Conservation (phyloP, 1,284 basidiomycete genomes). For the Heterobasidion irregulare region DNA sequence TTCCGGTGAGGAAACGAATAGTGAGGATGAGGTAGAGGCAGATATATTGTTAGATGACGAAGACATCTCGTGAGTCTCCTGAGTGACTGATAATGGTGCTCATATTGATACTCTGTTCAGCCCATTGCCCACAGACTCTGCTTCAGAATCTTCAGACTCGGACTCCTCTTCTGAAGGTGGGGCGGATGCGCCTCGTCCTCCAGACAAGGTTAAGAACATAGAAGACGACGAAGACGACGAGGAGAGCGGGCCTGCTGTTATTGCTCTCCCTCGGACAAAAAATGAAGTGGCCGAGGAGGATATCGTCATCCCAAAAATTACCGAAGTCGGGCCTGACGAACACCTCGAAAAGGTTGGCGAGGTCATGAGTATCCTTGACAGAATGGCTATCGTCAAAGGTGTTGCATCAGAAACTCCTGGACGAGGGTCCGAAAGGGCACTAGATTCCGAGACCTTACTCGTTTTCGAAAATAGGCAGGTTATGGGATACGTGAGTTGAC, state of each 20-base stretch:
- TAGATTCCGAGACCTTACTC: conserved; percentile 82
- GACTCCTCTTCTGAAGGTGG: conserved; percentile 13
- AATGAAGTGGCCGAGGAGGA: conserved; percentile 49
- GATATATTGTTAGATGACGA: conserved; percentile 35
- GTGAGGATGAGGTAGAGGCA: conserved; percentile 66
- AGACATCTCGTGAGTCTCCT: background rate
- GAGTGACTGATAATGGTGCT: too few relatives aligned
- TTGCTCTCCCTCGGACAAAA: conserved; percentile 48
- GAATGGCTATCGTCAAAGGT: conserved; percentile 65
- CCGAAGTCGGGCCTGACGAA: conserved; percentile 50
- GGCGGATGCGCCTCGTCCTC: conserved; percentile 4
- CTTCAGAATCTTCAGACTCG: conserved; percentile 30
- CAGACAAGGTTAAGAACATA: conserved; percentile 24
- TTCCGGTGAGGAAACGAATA: conserved; percentile 29
- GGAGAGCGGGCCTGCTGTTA: conserved; percentile 32
- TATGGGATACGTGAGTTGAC: conserved; percentile 64
- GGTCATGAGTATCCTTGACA: conserved; percentile 63
- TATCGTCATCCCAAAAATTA: conserved; percentile 46
- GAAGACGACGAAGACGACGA: conserved; percentile 43
- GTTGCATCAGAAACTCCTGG: conserved; percentile 31
- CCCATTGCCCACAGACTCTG: conserved; percentile 23
- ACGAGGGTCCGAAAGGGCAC: conserved; percentile 45
- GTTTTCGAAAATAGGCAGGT: conserved; percentile 81
- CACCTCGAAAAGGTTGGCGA: conserved; percentile 65
- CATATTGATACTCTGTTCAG: background rate